Conservation (phyloP, 257 asterid genomes). For the Primulina huaijiensis region DNA sequence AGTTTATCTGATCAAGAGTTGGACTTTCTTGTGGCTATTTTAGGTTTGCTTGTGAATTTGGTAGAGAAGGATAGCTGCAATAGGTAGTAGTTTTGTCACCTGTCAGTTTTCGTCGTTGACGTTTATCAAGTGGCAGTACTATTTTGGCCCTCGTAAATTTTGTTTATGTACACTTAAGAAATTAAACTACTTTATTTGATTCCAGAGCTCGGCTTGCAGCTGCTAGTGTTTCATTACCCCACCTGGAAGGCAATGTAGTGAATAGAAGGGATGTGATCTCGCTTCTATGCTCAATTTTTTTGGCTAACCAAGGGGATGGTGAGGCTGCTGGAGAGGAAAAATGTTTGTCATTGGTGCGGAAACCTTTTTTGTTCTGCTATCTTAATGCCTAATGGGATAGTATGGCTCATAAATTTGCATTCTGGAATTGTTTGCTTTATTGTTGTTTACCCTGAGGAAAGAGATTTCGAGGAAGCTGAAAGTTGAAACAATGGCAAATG, state of each 20-base stretch:
- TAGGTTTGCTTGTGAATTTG: conserved; percentile 85
- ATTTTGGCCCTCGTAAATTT: conserved; percentile 10
- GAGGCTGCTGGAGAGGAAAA: conserved; percentile 68
- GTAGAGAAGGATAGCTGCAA: conserved; percentile 69
- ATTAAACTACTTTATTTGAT: conserved; percentile 2
- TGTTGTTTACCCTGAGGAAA: neutral
- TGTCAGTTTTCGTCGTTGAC: neutral
- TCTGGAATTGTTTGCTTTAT: neutral
- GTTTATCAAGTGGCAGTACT: neutral
- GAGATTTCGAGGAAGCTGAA: neutral
- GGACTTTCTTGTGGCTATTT: conserved; percentile 74
- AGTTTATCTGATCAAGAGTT: conserved; percentile 64
- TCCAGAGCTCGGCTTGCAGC: conserved; percentile 60
- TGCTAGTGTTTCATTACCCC: conserved; percentile 48
- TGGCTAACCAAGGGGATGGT: conserved; percentile 73
- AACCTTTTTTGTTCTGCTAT: conserved; percentile 9
- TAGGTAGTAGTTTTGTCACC: conserved; percentile 36
- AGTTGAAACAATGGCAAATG: too few relatives aligned
- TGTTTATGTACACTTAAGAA: conserved; percentile 2
- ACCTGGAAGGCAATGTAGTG: conserved; percentile 34
- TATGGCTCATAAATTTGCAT: conserved; percentile 2
- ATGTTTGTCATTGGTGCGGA: conserved; percentile 52
- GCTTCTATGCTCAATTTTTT: conserved; percentile 65
- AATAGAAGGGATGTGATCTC: conserved; percentile 48
- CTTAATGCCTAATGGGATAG: neutral